Evolutionary conservation across 495 filamentous ascomycete species (phyloP).

Genomic region (Lasiosphaeria hispida): DNA sequence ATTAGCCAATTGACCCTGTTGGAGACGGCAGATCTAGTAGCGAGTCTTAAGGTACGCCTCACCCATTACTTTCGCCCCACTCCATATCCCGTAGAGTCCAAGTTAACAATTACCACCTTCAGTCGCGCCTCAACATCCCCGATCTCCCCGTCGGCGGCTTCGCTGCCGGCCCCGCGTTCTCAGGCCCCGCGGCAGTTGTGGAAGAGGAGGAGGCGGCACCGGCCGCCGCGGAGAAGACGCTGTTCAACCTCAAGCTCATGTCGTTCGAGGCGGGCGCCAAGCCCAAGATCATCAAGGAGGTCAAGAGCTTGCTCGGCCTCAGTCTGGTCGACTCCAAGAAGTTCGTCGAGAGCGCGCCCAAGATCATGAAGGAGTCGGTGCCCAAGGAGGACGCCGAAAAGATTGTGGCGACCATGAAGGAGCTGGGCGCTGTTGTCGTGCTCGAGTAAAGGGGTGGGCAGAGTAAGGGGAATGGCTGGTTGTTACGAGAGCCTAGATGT

Average conservation of each 20-base stretch:
- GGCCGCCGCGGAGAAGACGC: conserved; percentile 86
- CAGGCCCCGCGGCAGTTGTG: conserved; percentile 61
- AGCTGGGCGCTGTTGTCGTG: conserved; percentile 75
- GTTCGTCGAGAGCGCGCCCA: conserved; percentile 96
- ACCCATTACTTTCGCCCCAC: background rate
- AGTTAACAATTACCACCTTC: conserved; percentile 2
- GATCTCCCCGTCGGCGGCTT: conserved; percentile 90
- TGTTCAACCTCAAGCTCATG: conserved; percentile 92
- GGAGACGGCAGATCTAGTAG: conserved; percentile 94
- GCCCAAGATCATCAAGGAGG: conserved; percentile 99
- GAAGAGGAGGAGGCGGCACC: conserved; percentile 83
- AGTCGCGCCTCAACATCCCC: conserved; percentile 96
- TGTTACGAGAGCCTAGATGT: conserved; percentile 20
- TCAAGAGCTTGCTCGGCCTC: conserved; percentile 92
- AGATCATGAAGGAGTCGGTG: conserved; percentile 97
- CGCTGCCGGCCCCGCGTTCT: conserved; percentile 55
- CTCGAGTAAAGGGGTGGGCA: conserved; percentile 68
- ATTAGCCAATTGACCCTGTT: conserved; percentile 96
- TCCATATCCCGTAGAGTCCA: background rate
- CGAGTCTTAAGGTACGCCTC: conserved; percentile 72
- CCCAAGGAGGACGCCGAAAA: conserved; percentile 99
- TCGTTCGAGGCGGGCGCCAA: conserved; percentile 85
- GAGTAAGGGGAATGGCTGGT: conserved; percentile 3
- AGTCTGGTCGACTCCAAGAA: conserved; percentile 99
- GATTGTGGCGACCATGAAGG: conserved; percentile 92